Evolutionary conservation across 306 rosid species (phyloP).

Genomic region (Carpinus viminea): DNA sequence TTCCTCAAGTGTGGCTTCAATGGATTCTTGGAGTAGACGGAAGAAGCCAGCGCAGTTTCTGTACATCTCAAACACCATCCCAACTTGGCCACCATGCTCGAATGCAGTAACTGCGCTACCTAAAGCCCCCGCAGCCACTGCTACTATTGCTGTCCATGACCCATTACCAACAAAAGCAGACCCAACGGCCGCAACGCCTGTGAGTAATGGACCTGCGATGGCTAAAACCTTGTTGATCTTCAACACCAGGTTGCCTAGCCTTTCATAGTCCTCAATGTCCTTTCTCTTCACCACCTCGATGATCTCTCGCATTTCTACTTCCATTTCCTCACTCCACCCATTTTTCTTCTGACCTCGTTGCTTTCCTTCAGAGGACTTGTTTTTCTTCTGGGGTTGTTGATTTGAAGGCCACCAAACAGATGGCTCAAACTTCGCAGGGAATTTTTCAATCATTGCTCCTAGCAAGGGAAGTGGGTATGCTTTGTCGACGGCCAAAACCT

Average conservation of each 20-base stretch:
- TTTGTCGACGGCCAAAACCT: slow-evolving; percentile 60
- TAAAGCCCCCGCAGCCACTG: slow-evolving; percentile 57
- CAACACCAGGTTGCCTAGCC: slow-evolving; percentile 59
- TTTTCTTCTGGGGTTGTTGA: slow-evolving; percentile 9
- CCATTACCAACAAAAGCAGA: slow-evolving; percentile 46
- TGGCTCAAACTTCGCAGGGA: slow-evolving; percentile 53
- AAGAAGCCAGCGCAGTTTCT: slow-evolving; percentile 60
- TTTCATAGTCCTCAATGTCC: slow-evolving; percentile 63
- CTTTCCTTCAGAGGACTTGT: background rate
- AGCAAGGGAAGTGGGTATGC: slow-evolving; percentile 85
- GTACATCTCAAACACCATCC: slow-evolving; percentile 79
- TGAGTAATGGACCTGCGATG: slow-evolving; percentile 63
- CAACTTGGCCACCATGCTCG: slow-evolving; percentile 70
- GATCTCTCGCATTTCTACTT: slow-evolving; percentile 60
- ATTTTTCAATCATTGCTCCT: slow-evolving; percentile 77
- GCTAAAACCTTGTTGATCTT: slow-evolving; percentile 68
- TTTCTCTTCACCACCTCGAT: slow-evolving; percentile 48
- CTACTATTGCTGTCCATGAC: slow-evolving; percentile 30
- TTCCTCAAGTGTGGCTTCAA: slow-evolving; percentile 50
- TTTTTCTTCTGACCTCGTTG: slow-evolving; percentile 10
- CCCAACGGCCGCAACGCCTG: slow-evolving; percentile 63
- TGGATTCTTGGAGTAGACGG: slow-evolving; percentile 34
- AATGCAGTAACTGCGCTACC: slow-evolving; percentile 51
- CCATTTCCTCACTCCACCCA: slow-evolving; percentile 65
- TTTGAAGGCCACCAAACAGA: slow-evolving; percentile 83